A percentile compares a stretch with the other conserved stretches of the same genome.
Conservation (phyloP, 176 grass and related monocot species). For the Otatea glauca region DNA sequence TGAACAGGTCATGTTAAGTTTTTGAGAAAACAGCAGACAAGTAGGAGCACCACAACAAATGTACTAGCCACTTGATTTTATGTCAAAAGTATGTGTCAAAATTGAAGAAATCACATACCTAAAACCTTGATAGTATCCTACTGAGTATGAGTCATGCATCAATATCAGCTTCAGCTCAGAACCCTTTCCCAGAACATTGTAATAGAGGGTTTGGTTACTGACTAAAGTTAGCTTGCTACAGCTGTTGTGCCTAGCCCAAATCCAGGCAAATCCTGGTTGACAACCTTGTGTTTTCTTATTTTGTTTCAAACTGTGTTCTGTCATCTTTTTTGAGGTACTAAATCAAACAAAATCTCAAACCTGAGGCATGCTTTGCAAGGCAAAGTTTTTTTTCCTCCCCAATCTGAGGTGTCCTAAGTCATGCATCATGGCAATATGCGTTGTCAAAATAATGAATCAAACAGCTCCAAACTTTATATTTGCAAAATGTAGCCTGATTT, state of each 20-base stretch:
- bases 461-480: not conserved
- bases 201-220: slow-evolving; percentile 3
- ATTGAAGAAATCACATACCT: not conserved
- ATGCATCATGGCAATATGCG: not conserved
- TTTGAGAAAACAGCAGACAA: not conserved
- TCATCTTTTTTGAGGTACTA: slow-evolving; percentile 10
- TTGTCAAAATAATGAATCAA: slow-evolving; percentile 15
- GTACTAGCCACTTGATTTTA: not conserved
- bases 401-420: not conserved
- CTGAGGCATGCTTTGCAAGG: not conserved
- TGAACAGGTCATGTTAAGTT: not conserved
- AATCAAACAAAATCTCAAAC: not conserved
- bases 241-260: not conserved
- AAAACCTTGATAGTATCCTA: not conserved
- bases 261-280: not conserved
- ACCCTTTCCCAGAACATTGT: not conserved
- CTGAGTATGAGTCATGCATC: not conserved
- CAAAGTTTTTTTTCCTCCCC: not conserved
- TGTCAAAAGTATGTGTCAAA: not conserved
- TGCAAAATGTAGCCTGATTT: not conserved
- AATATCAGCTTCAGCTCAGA: not conserved
- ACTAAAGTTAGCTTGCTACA: not conserved
- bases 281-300: not conserved
- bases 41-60: not conserved
- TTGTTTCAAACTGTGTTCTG: not conserved